Base-by-base conservation (phyloP, 345 rosid genomes). In the Linum trigynum region DNA sequence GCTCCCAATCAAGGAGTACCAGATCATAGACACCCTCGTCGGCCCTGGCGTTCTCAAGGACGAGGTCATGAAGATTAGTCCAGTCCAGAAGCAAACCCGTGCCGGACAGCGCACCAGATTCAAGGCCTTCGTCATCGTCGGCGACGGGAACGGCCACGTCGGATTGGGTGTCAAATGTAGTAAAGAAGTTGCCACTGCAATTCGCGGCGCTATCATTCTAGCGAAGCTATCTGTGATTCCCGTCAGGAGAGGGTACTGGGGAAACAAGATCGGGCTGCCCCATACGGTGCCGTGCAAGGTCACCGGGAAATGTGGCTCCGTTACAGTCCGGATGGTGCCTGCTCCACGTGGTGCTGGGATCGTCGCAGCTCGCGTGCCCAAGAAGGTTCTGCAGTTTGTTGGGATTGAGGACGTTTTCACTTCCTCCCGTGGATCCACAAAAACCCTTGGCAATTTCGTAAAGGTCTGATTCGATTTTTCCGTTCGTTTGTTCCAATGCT, bases 61-160 rank as follows among this genome's bases (percentile, higher is more conserved):
- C 7, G 98, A 91, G 81, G 98, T 91, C 59, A 91, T 91, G 98
- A 89, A 91, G 63, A 89, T 89, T 75, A 86, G 84, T 75, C 58
- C 58, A 1, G 58, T 55, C 58, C 58, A 55, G n/a, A 55, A 55
- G 16, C 58, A 55, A 1, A 55, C 58, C 58, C 7, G 7, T 15
- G 58, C 58, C 59, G 90, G 90, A 7, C 94, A 87, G 74, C 66
- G 94, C 7, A 85, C 90, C 10, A 67, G 94, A 38, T 87, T 85
- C 77, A 55, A 12, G 58, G 58, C 58, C 10, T 5, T 23, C 32
- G 32, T 23, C n/a, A n/a, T n/a, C 32, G 32, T 23, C 32, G 32
- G 32, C 32, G 32, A 1, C 32, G 32, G 32, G 32, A 23, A 23
- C 32, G 32, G 32, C 32, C 32, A 23, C 32, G 32, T 23, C 32